These are phyloP conservation scores for Alternaria viburni DNA, from an alignment of 2,329 filamentous ascomycete genomes.

Conservation along the genomic window DNA sequence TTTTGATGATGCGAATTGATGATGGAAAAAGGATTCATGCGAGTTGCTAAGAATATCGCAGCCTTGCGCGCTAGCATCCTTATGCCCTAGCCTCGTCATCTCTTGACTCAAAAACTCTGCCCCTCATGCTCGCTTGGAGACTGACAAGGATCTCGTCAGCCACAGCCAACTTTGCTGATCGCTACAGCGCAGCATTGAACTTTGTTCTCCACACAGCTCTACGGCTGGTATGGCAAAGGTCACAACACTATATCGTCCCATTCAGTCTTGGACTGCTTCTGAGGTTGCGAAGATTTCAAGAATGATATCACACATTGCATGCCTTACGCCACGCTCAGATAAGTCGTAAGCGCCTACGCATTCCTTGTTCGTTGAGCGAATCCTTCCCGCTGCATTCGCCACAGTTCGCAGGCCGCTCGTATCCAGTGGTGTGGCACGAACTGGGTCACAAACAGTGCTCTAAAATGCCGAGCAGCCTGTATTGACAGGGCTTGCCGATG, in stretches of 20 bases:
- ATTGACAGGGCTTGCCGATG: background rate
- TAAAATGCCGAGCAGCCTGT: background rate
- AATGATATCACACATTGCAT: background rate
- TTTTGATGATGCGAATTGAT: background rate
- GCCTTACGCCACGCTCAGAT: background rate
- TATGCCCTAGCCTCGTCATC: background rate
- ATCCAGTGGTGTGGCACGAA: background rate
- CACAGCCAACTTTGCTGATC: background rate
- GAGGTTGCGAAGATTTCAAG: background rate
- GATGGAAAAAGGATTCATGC: background rate
- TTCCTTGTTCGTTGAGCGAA: slow-evolving; percentile 17
- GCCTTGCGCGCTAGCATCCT: background rate
- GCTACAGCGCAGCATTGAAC: slow-evolving; percentile 1
- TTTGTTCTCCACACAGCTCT: slow-evolving; percentile 1
- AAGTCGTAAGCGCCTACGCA: slow-evolving; percentile 3
- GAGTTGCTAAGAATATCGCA: slow-evolving; percentile 5
- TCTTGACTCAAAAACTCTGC: slow-evolving; percentile 5
- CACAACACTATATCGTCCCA: background rate
- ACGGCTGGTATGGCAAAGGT: background rate
- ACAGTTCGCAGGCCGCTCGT: slow-evolving; percentile 2
- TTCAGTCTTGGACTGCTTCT: background rate
- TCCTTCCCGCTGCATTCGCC: slow-evolving; percentile 22
- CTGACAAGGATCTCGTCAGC: background rate
- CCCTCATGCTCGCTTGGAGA: slow-evolving; percentile 17
- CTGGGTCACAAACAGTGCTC: background rate